A percentile compares a stretch with the other conserved stretches of the same genome.
These are phyloP conservation scores for Suillus fuscotomentosus DNA, from an alignment of 768 basidiomycete species.

Conservation along the genomic window DNA sequence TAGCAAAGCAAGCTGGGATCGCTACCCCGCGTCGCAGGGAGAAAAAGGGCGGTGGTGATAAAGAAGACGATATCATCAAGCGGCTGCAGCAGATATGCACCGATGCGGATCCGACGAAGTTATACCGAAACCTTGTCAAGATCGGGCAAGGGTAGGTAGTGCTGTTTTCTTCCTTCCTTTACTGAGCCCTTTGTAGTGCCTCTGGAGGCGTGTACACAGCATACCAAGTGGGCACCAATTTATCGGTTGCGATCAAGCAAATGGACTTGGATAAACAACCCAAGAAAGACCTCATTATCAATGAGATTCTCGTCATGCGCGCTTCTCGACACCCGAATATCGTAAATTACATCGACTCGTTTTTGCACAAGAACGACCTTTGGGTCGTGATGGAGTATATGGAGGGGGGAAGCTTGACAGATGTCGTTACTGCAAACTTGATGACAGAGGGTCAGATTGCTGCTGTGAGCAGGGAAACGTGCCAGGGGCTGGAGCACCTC, in stretches of 20 bases:
- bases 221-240: constrained; percentile 93
- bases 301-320: constrained; percentile 99
- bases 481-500: constrained; percentile 91
- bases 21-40: constrained; percentile 85
- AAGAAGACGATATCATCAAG: constrained; percentile 87
- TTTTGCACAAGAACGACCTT: constrained; percentile 94
- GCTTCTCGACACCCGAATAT: constrained; percentile 97
- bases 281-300: constrained; percentile 99
- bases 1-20: constrained; percentile 67
- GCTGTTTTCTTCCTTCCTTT: neutral
- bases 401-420: constrained; percentile 94
- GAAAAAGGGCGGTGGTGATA: constrained; percentile 58
- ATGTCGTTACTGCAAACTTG: constrained; percentile 84
- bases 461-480: constrained; percentile 90
- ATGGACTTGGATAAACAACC: constrained; percentile 99
- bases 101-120: constrained; percentile 92
- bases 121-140: constrained; percentile 92
- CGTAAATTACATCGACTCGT: constrained; percentile 99
- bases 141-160: constrained; percentile 91
- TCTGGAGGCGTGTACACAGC: constrained; percentile 98
- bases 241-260: constrained; percentile 97
- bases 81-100: constrained; percentile 94
- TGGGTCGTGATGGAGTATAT: constrained; percentile 99
- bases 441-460: constrained; percentile 99
- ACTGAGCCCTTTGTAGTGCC: constrained; percentile 51